Percentiles rank a stretch among this genome's conserved stretches.
Conservation (phyloP, 345 rosid species). For the Euclidium syriacum region DNA sequence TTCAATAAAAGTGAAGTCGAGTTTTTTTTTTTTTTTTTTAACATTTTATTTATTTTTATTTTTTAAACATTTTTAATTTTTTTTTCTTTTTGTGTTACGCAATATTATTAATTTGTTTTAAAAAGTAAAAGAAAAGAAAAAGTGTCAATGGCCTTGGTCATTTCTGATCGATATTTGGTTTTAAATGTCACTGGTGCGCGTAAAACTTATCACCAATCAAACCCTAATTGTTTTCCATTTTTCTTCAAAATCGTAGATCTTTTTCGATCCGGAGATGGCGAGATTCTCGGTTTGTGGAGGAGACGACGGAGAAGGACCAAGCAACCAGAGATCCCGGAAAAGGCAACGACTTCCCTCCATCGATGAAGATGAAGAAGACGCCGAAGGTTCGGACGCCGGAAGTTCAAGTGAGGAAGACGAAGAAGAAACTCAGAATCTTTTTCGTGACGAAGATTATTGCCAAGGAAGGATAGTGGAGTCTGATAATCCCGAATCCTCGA, state of each 20-base stretch:
- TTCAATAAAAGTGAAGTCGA: too few species aligned
- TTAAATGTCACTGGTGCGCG: too few species aligned
- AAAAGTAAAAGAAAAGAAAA: too few species aligned
- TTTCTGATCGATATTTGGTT: too few species aligned
- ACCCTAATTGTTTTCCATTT: too few species aligned
- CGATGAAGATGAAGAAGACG: slow-evolving; percentile 22
- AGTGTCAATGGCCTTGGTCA: too few species aligned
- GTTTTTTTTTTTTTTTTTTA: too few species aligned
- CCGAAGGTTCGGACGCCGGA: not conserved
- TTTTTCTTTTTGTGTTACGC: too few species aligned
- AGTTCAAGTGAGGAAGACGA: slow-evolving; percentile 23
- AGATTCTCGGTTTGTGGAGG: slow-evolving; percentile 21
- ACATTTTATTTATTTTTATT: too few species aligned
- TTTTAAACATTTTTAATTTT: too few species aligned
- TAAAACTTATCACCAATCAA: too few species aligned
- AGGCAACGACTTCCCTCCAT: slow-evolving; percentile 27
- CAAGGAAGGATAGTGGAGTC: not conserved
- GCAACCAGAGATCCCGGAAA: slow-evolving; percentile 13
- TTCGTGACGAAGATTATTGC: not conserved
- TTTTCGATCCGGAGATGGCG: slow-evolving; percentile 1
- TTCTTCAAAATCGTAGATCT: not conserved
- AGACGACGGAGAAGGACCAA: slow-evolving; percentile 29
- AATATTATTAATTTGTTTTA: too few species aligned
- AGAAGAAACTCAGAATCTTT: not conserved
- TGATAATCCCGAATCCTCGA: slow-evolving; percentile 1